Evolutionary conservation across 1,284 basidiomycete species (phyloP).

Genomic region (Fomes fomentarius): DNA sequence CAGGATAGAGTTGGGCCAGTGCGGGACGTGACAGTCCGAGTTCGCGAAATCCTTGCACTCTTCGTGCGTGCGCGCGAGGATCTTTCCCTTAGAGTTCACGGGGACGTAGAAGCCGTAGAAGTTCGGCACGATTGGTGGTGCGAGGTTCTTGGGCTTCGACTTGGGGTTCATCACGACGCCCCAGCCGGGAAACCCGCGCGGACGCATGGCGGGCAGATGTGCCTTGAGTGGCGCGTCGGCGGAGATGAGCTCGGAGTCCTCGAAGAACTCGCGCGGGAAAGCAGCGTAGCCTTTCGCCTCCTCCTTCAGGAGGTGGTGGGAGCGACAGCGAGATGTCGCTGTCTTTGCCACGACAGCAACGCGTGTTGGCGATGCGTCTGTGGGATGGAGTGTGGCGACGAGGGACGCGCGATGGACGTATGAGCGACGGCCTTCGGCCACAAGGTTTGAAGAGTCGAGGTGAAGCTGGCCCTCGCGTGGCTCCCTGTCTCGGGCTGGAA

Average conservation of each 20-base stretch:
- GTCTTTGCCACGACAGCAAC: slow-evolving; percentile 38
- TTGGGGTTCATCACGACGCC: slow-evolving; percentile 42
- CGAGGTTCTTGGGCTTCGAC: slow-evolving; percentile 41
- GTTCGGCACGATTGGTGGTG: slow-evolving; percentile 50
- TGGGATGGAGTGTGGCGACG: slow-evolving; percentile 31
- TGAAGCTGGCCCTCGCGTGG: slow-evolving; percentile 20
- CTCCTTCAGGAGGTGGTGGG: slow-evolving; percentile 31
- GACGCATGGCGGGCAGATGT: slow-evolving; percentile 14
- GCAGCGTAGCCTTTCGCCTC: slow-evolving; percentile 49
- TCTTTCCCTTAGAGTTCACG: slow-evolving; percentile 3
- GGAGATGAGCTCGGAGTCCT: slow-evolving; percentile 47
- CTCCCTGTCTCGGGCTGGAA: background rate
- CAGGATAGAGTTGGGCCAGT: slow-evolving; percentile 46
- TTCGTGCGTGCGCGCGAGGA: slow-evolving; percentile 3
- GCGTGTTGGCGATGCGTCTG: slow-evolving; percentile 23
- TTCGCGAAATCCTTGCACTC: slow-evolving; percentile 14
- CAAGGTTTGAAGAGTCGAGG: slow-evolving; percentile 30
- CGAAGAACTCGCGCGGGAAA: slow-evolving; percentile 37
- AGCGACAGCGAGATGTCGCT: slow-evolving; percentile 17
- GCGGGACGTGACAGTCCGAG: slow-evolving; percentile 10
- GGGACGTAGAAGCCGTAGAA: slow-evolving; percentile 57
- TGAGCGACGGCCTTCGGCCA: slow-evolving; percentile 39
- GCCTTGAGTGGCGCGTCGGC: slow-evolving; percentile 33
- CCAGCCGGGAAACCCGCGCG: slow-evolving; percentile 19
- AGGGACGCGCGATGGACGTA: slow-evolving; percentile 33